These are phyloP conservation scores for Venturia carpophila DNA, from an alignment of 2,329 filamentous ascomycete species.

Conservation along the genomic window DNA sequence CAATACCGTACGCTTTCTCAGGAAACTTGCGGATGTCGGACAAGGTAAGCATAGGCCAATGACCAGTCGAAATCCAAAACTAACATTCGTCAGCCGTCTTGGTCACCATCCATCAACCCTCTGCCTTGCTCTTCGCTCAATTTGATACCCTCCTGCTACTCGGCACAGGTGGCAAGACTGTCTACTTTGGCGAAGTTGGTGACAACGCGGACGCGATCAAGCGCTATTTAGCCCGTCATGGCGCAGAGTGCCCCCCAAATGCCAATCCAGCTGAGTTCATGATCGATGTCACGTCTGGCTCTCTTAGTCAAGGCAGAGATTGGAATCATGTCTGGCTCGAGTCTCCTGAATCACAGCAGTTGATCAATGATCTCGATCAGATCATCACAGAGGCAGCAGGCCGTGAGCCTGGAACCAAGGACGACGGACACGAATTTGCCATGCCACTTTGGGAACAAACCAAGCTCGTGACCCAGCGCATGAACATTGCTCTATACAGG, in stretches of 20 bases:
- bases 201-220: constrained; percentile 35
- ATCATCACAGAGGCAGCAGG: background rate
- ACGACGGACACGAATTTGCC: constrained; percentile 37
- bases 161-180: constrained; percentile 56
- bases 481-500: constrained; percentile 55
- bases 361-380: constrained; percentile 21
- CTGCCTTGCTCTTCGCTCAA: constrained; percentile 56
- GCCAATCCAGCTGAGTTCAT: constrained; percentile 49
- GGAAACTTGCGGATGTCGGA: constrained; percentile 57
- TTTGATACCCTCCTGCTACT: constrained; percentile 60
- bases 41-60: constrained; percentile 32
- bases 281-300: constrained; percentile 39
- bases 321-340: constrained; percentile 41
- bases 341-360: constrained; percentile 32
- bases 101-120: constrained; percentile 65
- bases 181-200: constrained; percentile 56
- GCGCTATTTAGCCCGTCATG: constrained; percentile 47
- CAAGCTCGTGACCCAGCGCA: constrained; percentile 37
- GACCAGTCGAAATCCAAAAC: background rate
- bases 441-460: constrained; percentile 37
- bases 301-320: constrained; percentile 37
- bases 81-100: constrained; percentile 43
- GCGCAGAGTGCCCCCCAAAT: constrained; percentile 43
- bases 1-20: constrained; percentile 56
- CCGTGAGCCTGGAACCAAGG: constrained; percentile 22